These are phyloP conservation scores for Centella asiatica DNA, from an alignment of 129 eudicot genomes.

Conservation along the genomic window DNA sequence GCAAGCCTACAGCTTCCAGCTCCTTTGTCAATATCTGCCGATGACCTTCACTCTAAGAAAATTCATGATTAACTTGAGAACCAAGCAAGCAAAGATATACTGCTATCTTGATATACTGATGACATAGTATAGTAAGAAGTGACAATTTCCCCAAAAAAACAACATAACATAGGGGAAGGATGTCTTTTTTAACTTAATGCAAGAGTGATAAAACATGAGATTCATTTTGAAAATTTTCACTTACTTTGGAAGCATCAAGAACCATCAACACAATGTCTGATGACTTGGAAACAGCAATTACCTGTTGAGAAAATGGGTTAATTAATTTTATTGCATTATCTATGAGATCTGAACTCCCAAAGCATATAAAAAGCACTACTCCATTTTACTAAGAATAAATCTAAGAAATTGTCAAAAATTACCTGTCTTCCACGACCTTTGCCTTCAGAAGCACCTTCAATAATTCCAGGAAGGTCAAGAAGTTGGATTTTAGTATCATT, in stretches of 20 bases:
- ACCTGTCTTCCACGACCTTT: slow-evolving; percentile 99
- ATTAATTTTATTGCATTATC: slow-evolving; percentile 13
- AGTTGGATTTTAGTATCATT: slow-evolving; percentile 92
- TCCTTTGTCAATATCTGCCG: slow-evolving; percentile 93
- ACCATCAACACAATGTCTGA: slow-evolving; percentile 84
- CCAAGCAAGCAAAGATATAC: slow-evolving; percentile 5
- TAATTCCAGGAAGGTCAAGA: slow-evolving; percentile 99
- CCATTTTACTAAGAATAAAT: background rate
- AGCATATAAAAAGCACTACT: background rate
- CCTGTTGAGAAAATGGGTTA: slow-evolving; percentile 40
- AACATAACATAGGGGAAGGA: no score
- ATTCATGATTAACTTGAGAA: background rate
- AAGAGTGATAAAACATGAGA: background rate
- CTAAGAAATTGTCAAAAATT: background rate
- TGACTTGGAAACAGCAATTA: slow-evolving; percentile 97
- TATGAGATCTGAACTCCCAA: background rate
- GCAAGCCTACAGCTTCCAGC: slow-evolving; percentile 99
- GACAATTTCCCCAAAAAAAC: no score
- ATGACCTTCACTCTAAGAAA: slow-evolving; percentile 85
- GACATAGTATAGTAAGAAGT: no score
- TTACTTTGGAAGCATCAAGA: slow-evolving; percentile 45
- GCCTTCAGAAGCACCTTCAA: slow-evolving; percentile 99
- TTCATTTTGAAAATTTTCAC: slow-evolving; percentile 11
- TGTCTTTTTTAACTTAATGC: no score
- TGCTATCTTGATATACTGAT: no score